phyloP scores from a whole-genome alignment of 2,329 filamentous ascomycete genomes.

The Rutstroemia sp. region DNA sequence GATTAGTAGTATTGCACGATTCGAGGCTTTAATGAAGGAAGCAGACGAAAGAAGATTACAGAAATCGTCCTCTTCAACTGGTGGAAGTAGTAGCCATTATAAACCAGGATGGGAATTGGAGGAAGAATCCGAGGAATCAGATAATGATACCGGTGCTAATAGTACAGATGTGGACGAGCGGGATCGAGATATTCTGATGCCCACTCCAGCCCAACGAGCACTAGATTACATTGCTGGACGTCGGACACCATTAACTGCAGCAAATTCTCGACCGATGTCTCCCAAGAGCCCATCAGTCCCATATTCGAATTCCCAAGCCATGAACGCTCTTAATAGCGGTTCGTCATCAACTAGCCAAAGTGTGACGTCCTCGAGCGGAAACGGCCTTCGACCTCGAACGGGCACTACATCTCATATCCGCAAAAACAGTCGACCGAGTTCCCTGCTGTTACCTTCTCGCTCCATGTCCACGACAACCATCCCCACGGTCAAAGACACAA shows the following conservation, averaged over 20 bases:
- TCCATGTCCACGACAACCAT: conserved; percentile 22
- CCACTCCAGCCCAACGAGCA: conserved; percentile 28
- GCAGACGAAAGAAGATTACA: conserved; percentile 41
- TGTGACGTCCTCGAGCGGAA: not conserved
- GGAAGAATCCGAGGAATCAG: conserved; percentile 35
- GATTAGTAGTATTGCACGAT: conserved; percentile 55
- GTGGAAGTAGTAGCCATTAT: conserved; percentile 3
- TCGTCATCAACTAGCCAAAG: conserved; percentile 6
- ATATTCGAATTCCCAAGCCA: conserved; percentile 25
- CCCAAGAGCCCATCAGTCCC: conserved; percentile 22
- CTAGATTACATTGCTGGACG: conserved; percentile 30
- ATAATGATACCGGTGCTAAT: conserved; percentile 29
- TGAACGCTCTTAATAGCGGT: conserved; percentile 24
- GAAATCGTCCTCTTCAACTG: conserved; percentile 5
- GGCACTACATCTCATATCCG: conserved; percentile 16
- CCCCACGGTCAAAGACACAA: conserved; percentile 16
- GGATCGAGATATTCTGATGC: conserved; percentile 21
- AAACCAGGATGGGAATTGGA: conserved; percentile 27
- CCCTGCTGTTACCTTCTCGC: conserved; percentile 22
- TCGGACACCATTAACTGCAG: conserved; percentile 11
- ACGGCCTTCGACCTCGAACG: conserved; percentile 21
- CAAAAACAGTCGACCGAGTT: conserved; percentile 19
- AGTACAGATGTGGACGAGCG: conserved; percentile 20
- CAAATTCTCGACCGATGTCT: conserved; percentile 16
- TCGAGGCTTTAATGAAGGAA: conserved; percentile 59